A percentile compares a stretch with the other conserved stretches of the same genome.
phyloP scores from a whole-genome alignment of 345 rosid genomes.

The Ceriops tagal region DNA sequence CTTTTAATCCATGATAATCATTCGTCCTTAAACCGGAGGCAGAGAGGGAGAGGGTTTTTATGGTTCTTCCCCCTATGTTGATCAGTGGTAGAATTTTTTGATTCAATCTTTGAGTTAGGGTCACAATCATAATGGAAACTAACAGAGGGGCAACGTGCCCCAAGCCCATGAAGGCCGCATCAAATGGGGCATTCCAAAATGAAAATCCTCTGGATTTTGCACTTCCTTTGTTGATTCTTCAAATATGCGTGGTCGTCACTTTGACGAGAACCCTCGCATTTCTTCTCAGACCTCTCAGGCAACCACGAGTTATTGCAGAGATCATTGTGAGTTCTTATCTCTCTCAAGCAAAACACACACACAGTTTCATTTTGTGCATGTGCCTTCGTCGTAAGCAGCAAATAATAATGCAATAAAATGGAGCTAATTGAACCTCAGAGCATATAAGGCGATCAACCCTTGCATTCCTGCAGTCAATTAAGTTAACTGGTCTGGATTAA shows the following conservation, averaged over 20 bases:
- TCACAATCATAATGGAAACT: neutral
- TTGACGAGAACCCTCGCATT: constrained; percentile 56
- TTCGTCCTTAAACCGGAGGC: too few relatives aligned
- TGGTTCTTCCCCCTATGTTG: too few relatives aligned
- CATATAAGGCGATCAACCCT: too few relatives aligned
- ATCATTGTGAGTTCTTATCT: constrained; percentile 47
- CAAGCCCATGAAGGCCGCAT: constrained; percentile 62
- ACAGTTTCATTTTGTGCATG: neutral
- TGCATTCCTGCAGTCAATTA: too few relatives aligned
- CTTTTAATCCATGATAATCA: too few relatives aligned
- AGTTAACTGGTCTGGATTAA: neutral
- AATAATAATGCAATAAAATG: too few relatives aligned
- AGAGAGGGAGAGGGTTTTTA: too few relatives aligned
- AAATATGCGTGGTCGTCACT: constrained; percentile 58
- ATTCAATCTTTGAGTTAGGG: neutral
- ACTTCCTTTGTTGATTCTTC: constrained; percentile 67
- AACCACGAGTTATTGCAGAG: constrained; percentile 80
- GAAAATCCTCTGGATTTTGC: constrained; percentile 75
- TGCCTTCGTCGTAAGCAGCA: neutral
- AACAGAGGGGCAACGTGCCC: constrained; percentile 20
- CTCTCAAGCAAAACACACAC: neutral
- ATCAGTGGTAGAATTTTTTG: too few relatives aligned
- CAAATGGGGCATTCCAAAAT: constrained; percentile 67
- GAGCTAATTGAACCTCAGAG: too few relatives aligned
- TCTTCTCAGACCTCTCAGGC: constrained; percentile 58